These are phyloP conservation scores for Arctium minus DNA, from an alignment of 129 eudicot species.

Conservation along the genomic window DNA sequence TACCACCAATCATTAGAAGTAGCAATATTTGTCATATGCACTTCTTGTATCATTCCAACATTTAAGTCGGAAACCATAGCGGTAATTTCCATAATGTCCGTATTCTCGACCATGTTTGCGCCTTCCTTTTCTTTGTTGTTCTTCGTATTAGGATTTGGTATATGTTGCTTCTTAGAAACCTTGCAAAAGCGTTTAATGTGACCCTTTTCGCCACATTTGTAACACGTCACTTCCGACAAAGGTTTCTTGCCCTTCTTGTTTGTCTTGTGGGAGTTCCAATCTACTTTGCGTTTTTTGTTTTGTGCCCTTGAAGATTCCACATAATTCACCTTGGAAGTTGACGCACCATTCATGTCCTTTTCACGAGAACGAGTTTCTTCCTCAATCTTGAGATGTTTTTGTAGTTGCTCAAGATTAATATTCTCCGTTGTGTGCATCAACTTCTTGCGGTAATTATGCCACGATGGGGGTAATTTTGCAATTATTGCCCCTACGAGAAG, in stretches of 20 bases:
- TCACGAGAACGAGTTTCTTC: neutral
- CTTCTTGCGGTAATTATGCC: neutral
- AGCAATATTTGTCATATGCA: neutral
- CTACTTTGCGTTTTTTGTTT: neutral
- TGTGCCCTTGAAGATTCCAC: neutral
- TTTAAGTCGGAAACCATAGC: neutral
- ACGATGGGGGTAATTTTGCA: neutral
- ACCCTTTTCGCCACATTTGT: neutral
- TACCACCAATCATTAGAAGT: slow-evolving; percentile 14
- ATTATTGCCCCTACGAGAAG: neutral
- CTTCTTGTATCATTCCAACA: neutral
- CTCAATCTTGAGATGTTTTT: neutral
- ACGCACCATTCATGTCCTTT: neutral
- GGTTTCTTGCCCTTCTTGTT: neutral
- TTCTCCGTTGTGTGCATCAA: neutral
- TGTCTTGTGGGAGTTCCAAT: neutral
- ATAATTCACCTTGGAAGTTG: neutral
- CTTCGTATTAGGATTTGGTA: neutral
- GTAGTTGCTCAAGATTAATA: neutral
- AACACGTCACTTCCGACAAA: neutral
- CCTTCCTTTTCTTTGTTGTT: neutral
- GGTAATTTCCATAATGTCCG: neutral
- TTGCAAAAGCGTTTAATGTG: neutral
- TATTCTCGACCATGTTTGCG: neutral
- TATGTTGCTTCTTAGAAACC: neutral